These are phyloP conservation scores for Sporothrix curviconia DNA, from an alignment of 2,329 filamentous ascomycete species.

Conservation along the genomic window DNA sequence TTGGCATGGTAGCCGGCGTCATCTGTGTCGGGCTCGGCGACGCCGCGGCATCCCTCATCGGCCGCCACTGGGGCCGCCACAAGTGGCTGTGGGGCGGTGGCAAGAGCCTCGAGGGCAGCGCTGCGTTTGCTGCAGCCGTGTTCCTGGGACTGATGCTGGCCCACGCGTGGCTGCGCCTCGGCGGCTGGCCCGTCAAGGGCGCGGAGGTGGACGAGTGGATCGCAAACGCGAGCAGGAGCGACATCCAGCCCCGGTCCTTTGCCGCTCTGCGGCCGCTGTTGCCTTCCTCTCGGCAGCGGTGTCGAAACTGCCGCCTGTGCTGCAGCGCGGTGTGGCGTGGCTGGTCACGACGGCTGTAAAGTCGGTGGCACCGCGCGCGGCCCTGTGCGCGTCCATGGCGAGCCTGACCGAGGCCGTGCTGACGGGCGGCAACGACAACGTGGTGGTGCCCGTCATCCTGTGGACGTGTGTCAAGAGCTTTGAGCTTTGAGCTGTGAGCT, in stretches of 20 bases:
- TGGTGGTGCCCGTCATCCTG: constrained; percentile 85
- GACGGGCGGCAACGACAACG: constrained; percentile 97
- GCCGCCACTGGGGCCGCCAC: constrained; percentile 72
- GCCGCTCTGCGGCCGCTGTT: too few species aligned
- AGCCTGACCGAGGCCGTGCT: constrained; percentile 92
- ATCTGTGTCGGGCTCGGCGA: constrained; percentile 94
- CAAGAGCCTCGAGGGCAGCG: constrained; percentile 83
- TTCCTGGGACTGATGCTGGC: constrained; percentile 64
- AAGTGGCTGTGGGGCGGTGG: constrained; percentile 98
- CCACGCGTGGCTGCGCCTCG: constrained; percentile 67
- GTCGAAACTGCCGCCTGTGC: neutral
- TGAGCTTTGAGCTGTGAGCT: too few species aligned
- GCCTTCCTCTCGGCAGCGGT: too few species aligned
- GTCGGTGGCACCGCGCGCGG: constrained; percentile 64
- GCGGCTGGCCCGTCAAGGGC: constrained; percentile 72
- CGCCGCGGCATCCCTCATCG: constrained; percentile 84
- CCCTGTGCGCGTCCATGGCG: constrained; percentile 67
- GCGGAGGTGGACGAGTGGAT: too few species aligned
- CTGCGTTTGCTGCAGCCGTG: constrained; percentile 78
- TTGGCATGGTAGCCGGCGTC: constrained; percentile 87
- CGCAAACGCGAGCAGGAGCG: too few species aligned
- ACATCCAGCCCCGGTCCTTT: too few species aligned
- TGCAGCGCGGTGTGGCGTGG: constrained; percentile 20
- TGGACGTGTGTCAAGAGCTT: constrained; percentile 87
- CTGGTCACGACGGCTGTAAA: neutral